Conservation (phyloP, 768 basidiomycete genomes). For the Cystofilobasidium macerans region DNA sequence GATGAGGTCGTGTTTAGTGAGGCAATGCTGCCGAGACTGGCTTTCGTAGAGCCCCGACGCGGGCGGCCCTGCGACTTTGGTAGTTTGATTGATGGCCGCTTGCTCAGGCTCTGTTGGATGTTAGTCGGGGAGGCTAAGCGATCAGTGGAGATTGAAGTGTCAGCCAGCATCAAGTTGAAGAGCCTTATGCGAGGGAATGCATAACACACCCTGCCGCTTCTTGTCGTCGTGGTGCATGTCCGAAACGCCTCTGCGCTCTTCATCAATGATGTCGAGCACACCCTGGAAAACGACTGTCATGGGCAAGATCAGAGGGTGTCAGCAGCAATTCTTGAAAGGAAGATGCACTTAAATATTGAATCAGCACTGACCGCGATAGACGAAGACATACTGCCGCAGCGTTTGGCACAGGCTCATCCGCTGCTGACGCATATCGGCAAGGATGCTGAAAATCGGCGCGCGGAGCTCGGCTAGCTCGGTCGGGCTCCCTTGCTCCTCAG, state of each 20-base stretch:
- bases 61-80: slow-evolving; percentile 12
- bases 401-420: slow-evolving; percentile 95
- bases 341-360: not conserved
- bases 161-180: not conserved
- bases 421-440: slow-evolving; percentile 91
- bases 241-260: slow-evolving; percentile 44
- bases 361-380: slow-evolving; percentile 51
- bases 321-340: not conserved
- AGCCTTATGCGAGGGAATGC: no score
- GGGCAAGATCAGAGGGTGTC: not conserved
- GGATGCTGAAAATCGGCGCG: slow-evolving; percentile 67
- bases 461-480: slow-evolving; percentile 52
- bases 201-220: slow-evolving; percentile 25
- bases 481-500: slow-evolving; percentile 33
- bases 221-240: slow-evolving; percentile 5
- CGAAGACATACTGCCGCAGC: slow-evolving; percentile 85
- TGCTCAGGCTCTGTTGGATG: slow-evolving; percentile 12
- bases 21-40: not conserved
- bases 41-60: slow-evolving; percentile 1
- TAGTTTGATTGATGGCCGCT: slow-evolving; percentile 24
- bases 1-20: not conserved
- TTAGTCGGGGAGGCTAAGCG: slow-evolving; percentile 16
- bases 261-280: slow-evolving; percentile 62
- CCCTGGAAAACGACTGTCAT: slow-evolving; percentile 56
- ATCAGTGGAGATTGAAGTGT: not conserved